These are phyloP conservation scores for Emergomyces africanus DNA, from an alignment of 2,329 filamentous ascomycete species.

Conservation along the genomic window DNA sequence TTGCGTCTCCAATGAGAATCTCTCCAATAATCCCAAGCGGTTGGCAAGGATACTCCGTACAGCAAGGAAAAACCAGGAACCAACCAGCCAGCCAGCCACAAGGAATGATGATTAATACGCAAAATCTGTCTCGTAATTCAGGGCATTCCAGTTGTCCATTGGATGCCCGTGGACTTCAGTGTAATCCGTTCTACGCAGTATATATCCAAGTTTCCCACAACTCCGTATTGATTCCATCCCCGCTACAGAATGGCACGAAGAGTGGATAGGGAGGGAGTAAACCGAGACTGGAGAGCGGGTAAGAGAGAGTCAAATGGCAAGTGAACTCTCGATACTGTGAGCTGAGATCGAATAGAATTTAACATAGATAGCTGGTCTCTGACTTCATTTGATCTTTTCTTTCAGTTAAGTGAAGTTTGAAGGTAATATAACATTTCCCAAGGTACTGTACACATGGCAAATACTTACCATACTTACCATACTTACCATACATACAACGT, in stretches of 20 bases:
- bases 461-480: no score
- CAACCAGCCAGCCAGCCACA: not conserved
- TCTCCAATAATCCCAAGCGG: not conserved
- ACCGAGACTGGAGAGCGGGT: not conserved
- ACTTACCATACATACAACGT: not conserved
- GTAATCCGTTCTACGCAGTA: no score
- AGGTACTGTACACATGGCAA: no score
- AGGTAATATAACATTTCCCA: no score
- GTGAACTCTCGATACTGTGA: not conserved
- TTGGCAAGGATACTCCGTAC: not conserved
- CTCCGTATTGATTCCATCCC: no score
- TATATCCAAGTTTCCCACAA: no score
- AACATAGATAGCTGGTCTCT: not conserved
- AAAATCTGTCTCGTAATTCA: no score
- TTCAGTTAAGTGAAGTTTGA: no score
- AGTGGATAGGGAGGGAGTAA: not conserved
- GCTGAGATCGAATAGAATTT: not conserved
- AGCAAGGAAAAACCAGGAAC: not conserved
- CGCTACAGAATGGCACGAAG: no score
- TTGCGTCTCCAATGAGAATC: not conserved
- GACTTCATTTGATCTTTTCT: no score
- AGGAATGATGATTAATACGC: not conserved
- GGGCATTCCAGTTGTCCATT: no score
- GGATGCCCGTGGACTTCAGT: no score
- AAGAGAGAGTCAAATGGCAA: not conserved